A percentile compares a stretch with the other conserved stretches of the same genome.
Evolutionary conservation across 2,329 filamentous ascomycete species (phyloP).

Genomic region (Sphaerostilbella broomeana): DNA sequence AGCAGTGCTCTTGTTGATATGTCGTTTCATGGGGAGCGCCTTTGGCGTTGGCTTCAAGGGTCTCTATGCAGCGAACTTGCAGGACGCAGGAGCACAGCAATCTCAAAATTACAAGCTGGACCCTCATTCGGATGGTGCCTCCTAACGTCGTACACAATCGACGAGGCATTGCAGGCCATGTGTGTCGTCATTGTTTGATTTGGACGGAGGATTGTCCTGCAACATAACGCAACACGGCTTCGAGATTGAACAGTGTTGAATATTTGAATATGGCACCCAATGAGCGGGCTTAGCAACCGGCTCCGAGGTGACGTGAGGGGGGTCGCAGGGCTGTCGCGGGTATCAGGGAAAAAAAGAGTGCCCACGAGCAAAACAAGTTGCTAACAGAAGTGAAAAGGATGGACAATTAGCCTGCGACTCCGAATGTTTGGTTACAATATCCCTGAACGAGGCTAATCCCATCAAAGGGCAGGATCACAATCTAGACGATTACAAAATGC

Average conservation of each 20-base stretch:
- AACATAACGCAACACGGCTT: too few relatives aligned
- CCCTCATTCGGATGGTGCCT: too few relatives aligned
- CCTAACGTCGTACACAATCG: too few relatives aligned
- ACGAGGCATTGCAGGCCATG: too few relatives aligned
- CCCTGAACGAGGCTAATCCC: too few relatives aligned
- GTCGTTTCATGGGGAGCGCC: too few relatives aligned
- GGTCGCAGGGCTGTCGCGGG: conserved; percentile 7
- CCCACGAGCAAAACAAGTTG: background rate
- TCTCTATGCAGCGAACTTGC: conserved; percentile 8
- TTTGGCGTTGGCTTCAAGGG: conserved; percentile 5
- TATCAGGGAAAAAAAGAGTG: conserved; percentile 6
- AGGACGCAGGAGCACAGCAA: conserved; percentile 9
- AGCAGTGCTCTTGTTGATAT: background rate
- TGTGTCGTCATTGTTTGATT: too few relatives aligned
- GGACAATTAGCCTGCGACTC: background rate
- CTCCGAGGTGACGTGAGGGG: background rate
- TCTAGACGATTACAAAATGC: too few relatives aligned
- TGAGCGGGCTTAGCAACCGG: background rate
- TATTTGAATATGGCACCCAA: background rate
- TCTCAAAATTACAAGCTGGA: too few relatives aligned
- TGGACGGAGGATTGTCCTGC: too few relatives aligned
- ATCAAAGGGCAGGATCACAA: too few relatives aligned
- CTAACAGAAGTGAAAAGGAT: background rate
- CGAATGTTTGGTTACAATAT: background rate
- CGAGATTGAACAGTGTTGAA: conserved; percentile 2